Conservation (phyloP, 441 rosid species). For the Flueggea neowawraea region DNA sequence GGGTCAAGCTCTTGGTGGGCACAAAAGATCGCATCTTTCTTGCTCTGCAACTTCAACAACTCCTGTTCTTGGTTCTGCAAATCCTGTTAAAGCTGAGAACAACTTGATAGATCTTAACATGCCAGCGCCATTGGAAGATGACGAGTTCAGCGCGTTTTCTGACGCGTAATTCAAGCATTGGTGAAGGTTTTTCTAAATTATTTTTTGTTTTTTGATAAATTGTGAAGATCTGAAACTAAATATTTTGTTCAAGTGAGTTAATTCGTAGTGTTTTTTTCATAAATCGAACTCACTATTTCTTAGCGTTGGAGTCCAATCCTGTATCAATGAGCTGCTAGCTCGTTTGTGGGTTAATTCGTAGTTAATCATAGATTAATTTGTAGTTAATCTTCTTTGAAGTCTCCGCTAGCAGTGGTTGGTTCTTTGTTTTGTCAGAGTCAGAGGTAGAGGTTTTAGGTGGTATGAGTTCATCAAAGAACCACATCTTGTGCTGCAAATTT, state of each 20-base stretch:
- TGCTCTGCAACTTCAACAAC: conserved; percentile 7
- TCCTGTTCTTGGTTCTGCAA: conserved; percentile 1
- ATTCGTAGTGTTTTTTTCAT: background rate
- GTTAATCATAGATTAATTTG: background rate
- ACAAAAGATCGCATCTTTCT: conserved; percentile 68
- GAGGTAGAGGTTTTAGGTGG: background rate
- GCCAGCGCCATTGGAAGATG: conserved; percentile 54
- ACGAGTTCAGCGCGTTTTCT: conserved; percentile 51
- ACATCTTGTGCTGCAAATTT: no score
- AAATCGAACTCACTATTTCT: no score
- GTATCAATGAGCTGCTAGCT: no score
- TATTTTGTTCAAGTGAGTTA: background rate
- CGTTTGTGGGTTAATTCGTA: no score
- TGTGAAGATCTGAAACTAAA: conserved; percentile 12
- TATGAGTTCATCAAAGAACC: no score
- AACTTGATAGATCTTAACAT: conserved; percentile 66
- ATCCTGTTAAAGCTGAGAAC: conserved; percentile 25
- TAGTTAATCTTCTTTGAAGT: background rate
- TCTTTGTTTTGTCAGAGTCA: background rate
- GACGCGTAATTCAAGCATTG: conserved; percentile 29
- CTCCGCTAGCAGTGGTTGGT: background rate
- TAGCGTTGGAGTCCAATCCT: no score
- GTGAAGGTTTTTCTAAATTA: background rate
- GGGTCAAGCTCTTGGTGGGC: conserved; percentile 94
- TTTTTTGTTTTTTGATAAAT: background rate